Base-by-base conservation (phyloP, 345 rosid species). In the Carallia brachiata region DNA sequence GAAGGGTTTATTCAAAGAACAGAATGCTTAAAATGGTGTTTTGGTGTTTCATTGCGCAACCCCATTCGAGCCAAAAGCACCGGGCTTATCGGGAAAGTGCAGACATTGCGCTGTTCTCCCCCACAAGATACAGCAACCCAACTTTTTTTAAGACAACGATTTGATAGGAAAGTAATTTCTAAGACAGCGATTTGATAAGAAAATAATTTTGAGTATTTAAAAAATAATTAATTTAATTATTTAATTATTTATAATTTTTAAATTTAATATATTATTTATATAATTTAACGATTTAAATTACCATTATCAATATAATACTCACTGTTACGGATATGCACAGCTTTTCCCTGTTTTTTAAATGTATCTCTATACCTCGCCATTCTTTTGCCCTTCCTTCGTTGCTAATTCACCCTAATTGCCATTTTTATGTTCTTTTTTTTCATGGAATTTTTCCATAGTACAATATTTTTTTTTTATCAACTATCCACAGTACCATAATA, bases 81-180 rank as follows among this genome's bases (percentile, higher is more conserved):
- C 60, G 32, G 79, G 82, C 89, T 80, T 81, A 86, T 76, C 87
- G 80, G 79, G 78, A 70, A 83, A 73, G 47, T 75, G 75, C 82
- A 69, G 75, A 68, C 80, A 76, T 76, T 60, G 74, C 79, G 80
- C 83, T 77, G 80, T 83, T 81, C 70, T 56, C 28, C 31, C 60
- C 31, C 60, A 27, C 60, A 23, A 27, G 32, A 19, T 23, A 2
- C 59, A 56, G 4, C 8, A 44, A 36, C 23, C 31, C 73, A 69
- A 44, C 72, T 60, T 72, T 77, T 74, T 23, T 23, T 23, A 23
- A 23, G 23, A 23, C 23, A 23, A 23, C 23, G 23, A 23, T 23
- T 23, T 23, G 23, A 23, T 23, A 23, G 23, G 23, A 23, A 23
- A 23, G 23, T 23, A 23, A 23, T 23, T 23, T 23, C 23, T 23